Evolutionary conservation across 2,329 filamentous ascomycete species (phyloP), one percentile per base, ranked within the genome.

Genomic region (Cyphellophora attinorum): DNA sequence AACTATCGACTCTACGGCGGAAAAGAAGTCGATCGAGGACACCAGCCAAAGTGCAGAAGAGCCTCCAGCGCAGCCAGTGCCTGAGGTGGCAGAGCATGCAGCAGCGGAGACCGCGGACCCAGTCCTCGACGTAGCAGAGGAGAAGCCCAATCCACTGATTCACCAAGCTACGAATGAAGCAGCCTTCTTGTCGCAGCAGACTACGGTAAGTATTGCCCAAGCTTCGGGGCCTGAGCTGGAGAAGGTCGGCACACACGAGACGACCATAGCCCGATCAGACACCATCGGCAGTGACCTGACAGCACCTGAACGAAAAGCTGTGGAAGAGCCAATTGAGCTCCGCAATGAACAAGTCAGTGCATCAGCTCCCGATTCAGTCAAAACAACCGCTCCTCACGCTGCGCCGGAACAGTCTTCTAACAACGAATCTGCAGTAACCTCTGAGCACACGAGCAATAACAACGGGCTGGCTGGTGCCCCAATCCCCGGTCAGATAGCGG

Each of bases 91-190:
- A 12, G 55, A 54, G 44, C 57, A 60, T 31, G 49, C 45, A 4
- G 52, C 52, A 11, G 56, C 52, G 15, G 58, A 61, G 33, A 36
- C 51, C 5, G 49, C 49, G 14, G 59, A 60, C 35, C 54, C 58
- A 5, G 50, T 55, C 4, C 62, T 63, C 17, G 52, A 54, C 11
- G 52, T 48, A 23, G 48, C 51, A 32, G 49, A 54, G 33, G 51
- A 55, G 27, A 55, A 53, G 23, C 51, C 41, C 5, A 39, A 46
- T 34, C 45, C 43, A 5, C 28, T 42, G 10, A 44, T 35, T 17
- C 15, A 37, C 11, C 31, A 37, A 8, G 18, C 19, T 12, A 34
- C 37, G 3, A 31, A 35, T 21, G 35, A 39, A 15, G 38, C 43
- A n/a, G 37, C 31, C n/a, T 33, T 32, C n/a, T 36, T 48, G 14